phyloP scores from a whole-genome alignment of 345 rosid species.

The Dimocarpus longan region DNA sequence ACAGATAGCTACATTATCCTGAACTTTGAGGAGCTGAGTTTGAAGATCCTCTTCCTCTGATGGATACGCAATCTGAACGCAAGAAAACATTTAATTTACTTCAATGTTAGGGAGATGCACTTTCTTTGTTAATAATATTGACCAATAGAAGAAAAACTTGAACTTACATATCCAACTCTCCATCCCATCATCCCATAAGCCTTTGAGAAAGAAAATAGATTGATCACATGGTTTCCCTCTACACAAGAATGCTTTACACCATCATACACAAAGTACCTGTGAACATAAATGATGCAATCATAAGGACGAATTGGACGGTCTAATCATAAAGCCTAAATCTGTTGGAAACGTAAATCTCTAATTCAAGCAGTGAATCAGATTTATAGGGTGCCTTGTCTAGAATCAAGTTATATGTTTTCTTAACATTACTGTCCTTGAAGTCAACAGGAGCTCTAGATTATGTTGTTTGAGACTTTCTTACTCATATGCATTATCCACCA shows the following conservation, averaged over 20 bases:
- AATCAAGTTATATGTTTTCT: not conserved
- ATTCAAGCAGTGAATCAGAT: too few relatives aligned
- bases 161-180: constrained; percentile 97
- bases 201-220: constrained; percentile 95
- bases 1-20: constrained; percentile 93
- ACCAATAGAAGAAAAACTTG: not conserved
- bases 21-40: constrained; percentile 73
- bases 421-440: not conserved
- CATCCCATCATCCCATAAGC: constrained; percentile 99
- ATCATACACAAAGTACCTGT: constrained; percentile 94
- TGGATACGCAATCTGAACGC: constrained; percentile 84
- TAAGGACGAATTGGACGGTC: not conserved
- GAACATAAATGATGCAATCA: constrained; percentile 6
- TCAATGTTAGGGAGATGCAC: not conserved
- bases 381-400: not conserved
- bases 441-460: too few relatives aligned
- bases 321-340: constrained; percentile 1
- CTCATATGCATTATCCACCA: constrained; percentile 97
- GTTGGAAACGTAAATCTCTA: too few relatives aligned
- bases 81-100: not conserved
- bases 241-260: constrained; percentile 81
- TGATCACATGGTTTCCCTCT: constrained; percentile 88
- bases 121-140: too few relatives aligned
- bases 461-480: constrained; percentile 34
- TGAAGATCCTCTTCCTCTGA: constrained; percentile 68